Base-by-base conservation (phyloP, 208 protist species). In the Porcisia hertigi region DNA sequence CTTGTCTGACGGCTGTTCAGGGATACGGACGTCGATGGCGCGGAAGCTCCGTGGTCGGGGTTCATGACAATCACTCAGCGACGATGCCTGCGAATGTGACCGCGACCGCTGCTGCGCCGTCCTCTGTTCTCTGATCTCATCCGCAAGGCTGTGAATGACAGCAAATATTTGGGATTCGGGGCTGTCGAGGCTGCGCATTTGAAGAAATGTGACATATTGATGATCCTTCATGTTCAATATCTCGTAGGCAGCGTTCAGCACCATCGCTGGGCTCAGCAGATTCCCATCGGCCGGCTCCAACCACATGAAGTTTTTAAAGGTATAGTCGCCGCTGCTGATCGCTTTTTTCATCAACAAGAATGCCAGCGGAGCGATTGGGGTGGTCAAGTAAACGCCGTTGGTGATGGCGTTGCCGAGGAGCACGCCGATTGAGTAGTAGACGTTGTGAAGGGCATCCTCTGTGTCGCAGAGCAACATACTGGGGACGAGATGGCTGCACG, bases 371-470 rank as follows among this genome's bases (percentile, higher is more conserved):
- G 88, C 86, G 30, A 93, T 60, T 6, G 79, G 86, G 25, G 83
- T 66, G 20, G 55, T 58, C 47, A 89, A 81, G 77, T 78, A 87
- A 18, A 93, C 88, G 23, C 79, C 88, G 70, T 93, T 93, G 59
- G 75, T 62, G 54, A 93, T 86, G 65, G 79, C 58, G 79, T 88
- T 90, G 49, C 79, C 81, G n/a, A 93, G 77, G 18, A 93, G 79
- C 30, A 89, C 76, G 41, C 88, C 88, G 34, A 88, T 75, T 7
- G 79, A 71, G 60, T 71, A 88, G 71, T 86, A 90, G 55, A 88
- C 41, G 43, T 77, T 69, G 55, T 81, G 73, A 45, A 90, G 75
- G 45, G 79, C 77, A 34, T 82, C 77, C 59, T 83, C 77, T 18
- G 82, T 87, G 71, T 83, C 62, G 55, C 84, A 87, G 11, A 82